Percentiles rank a stretch among this genome's conserved stretches.
Evolutionary conservation across 257 asterid genomes (phyloP).

Genomic region (Oldenlandia corymbosa): DNA sequence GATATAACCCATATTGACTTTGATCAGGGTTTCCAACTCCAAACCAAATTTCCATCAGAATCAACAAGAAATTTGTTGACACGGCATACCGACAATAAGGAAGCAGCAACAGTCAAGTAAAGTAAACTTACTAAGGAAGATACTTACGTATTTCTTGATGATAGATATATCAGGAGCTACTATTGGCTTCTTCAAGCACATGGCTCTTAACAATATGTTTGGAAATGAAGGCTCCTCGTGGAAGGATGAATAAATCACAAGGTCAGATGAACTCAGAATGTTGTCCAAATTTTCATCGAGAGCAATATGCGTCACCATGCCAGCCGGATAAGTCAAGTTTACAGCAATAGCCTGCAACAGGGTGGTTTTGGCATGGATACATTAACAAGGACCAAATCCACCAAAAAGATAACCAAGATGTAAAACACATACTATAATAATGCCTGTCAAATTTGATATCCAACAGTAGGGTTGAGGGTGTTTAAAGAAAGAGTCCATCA

Average conservation of each 20-base stretch:
- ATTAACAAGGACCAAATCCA: conserved; percentile 3
- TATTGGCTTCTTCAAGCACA: conserved; percentile 76
- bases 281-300: conserved; percentile 38
- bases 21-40: not conserved
- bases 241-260: conserved; percentile 83
- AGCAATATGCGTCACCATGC: conserved; percentile 52
- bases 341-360: conserved; percentile 57
- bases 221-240: conserved; percentile 77
- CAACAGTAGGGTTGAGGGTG: conserved; percentile 1
- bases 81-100: too few relatives aligned
- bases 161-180: conserved; percentile 73
- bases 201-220: conserved; percentile 65
- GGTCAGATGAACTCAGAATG: conserved; percentile 48
- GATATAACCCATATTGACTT: not conserved
- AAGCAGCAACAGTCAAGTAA: too few relatives aligned
- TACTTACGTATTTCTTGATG: conserved; percentile 70
- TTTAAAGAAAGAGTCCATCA: not conserved
- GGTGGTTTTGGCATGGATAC: conserved; percentile 9
- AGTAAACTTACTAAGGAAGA: conserved; percentile 14
- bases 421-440: not conserved
- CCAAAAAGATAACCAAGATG: not conserved
- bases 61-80: not conserved
- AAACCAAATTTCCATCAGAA: not conserved
- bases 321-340: conserved; percentile 66
- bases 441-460: not conserved